Evolutionary conservation across 192 early-diverging fungal genomes (phyloP).

Genomic region (Mortierella hygrophila): DNA sequence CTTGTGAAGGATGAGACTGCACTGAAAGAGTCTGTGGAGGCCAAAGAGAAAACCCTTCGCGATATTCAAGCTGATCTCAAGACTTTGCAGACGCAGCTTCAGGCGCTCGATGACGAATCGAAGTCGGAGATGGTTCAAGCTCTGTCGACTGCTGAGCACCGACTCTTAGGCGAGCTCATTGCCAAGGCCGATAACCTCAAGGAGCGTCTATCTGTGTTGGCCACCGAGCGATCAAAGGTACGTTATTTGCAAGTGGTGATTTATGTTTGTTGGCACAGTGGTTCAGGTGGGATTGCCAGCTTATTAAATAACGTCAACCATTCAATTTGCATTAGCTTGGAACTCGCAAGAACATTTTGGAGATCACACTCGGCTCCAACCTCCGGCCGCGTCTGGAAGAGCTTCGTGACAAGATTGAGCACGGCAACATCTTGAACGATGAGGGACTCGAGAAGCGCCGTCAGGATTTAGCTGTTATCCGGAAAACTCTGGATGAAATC

Average conservation of each 20-base stretch:
- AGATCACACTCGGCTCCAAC: conserved; percentile 79
- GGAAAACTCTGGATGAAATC: conserved; percentile 52
- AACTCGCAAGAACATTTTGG: conserved; percentile 75
- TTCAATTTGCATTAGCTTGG: conserved; percentile 66
- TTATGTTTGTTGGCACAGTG: background rate
- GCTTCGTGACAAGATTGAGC: conserved; percentile 72
- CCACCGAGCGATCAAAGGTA: conserved; percentile 68
- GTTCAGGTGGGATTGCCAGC: too few species aligned
- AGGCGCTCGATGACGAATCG: conserved; percentile 72
- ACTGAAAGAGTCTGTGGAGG: conserved; percentile 61
- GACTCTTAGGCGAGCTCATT: conserved; percentile 61
- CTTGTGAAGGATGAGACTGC: conserved; percentile 74
- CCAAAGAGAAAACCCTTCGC: conserved; percentile 67
- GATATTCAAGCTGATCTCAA: conserved; percentile 61
- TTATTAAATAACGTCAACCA: background rate
- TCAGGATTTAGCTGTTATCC: conserved; percentile 19
- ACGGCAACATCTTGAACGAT: conserved; percentile 57
- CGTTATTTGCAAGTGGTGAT: background rate
- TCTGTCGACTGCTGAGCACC: conserved; percentile 68
- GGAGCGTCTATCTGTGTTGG: conserved; percentile 66
- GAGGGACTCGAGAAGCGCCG: conserved; percentile 57
- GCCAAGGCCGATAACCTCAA: conserved; percentile 68
- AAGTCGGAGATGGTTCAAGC: conserved; percentile 65
- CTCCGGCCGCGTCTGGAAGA: conserved; percentile 78
- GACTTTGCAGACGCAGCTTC: conserved; percentile 69